Conservation (phyloP, 768 basidiomycete species). For the Serendipita vermifera region DNA sequence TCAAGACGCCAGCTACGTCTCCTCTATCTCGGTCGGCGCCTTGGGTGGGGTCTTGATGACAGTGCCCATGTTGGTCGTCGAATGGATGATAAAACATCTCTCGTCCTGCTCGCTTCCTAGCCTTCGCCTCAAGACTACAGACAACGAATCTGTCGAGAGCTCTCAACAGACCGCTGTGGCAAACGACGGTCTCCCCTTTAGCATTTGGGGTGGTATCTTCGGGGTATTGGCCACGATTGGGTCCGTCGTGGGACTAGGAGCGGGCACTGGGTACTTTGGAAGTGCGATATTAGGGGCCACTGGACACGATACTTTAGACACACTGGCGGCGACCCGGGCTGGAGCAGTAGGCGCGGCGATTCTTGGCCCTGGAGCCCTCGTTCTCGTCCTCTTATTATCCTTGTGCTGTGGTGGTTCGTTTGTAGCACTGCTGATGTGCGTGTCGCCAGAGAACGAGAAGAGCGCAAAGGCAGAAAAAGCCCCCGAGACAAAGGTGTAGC, state of each 20-base stretch:
- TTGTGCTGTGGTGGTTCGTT: neutral
- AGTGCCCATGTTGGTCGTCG: neutral
- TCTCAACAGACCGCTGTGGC: too few species aligned
- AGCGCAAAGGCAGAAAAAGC: too few species aligned
- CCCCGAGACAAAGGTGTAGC: too few species aligned
- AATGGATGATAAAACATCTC: too few species aligned
- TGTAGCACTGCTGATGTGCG: too few species aligned
- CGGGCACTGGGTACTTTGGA: neutral
- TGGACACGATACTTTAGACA: neutral
- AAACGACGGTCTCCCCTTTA: too few species aligned
- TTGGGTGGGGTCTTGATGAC: neutral
- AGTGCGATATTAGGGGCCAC: neutral
- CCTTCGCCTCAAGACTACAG: neutral
- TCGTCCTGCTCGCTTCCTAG: neutral
- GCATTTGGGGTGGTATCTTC: too few species aligned
- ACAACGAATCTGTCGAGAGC: neutral
- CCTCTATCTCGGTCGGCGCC: neutral
- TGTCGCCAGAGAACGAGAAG: too few species aligned
- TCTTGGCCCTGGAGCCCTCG: neutral
- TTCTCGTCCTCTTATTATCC: neutral
- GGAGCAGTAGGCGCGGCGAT: constrained; percentile 1
- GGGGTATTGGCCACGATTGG: neutral
- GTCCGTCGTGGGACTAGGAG: neutral
- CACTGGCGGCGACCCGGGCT: constrained; percentile 1
- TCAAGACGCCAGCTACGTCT: neutral